Evolutionary conservation across 2,329 filamentous ascomycete species (phyloP), one percentile per base, ranked within the genome.

Genomic region (Nemania abortiva): DNA sequence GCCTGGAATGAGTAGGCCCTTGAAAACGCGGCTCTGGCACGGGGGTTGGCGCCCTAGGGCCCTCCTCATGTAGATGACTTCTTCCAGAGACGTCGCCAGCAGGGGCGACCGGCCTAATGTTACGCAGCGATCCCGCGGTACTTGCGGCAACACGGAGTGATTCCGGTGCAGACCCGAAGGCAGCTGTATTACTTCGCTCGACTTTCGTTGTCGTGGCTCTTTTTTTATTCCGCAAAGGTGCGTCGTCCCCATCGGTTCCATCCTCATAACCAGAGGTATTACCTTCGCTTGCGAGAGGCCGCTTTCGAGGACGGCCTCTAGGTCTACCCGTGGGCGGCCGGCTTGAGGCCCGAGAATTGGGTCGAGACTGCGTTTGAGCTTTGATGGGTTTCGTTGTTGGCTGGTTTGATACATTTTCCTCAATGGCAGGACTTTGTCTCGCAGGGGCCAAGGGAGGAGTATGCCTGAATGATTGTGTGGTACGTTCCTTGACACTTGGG

Each of bases 71-170:
- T 5, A 92, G 81, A 74, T 92, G 89, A 56, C 79, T 85, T 39
- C 81, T 82, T 34, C 77, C 69, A 3, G 83, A 77, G 3, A 79
- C 78, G 20, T 85, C 84, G 29, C 80, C 81, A 2, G 82, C 84
- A 27, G 86, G 82, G 37, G 87, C 85, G 65, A 93, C 86, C 3
- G 95, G 95, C 53, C 94, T 89, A 79, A 97, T 92, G 56, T 91
- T 91, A 52, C 95, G 92, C 67, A 98, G 86, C 5, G 95, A 97
- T 50, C 94, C 93, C 53, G 95, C 92, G 18, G 93, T 97, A 78
- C 94, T 97, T 55, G 95, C 95, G 69, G 93, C 91, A n/a, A 97
- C 94, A 57, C 95, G 89, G 29, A 98, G 84, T 3, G 93, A 97
- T 57, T 96, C 94, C 10, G 90, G 88, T 34, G 90, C 90, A 47